Evolutionary conservation across 106 monocot genomes (phyloP), one percentile per base, ranked within the genome.

Genomic region (Alisma plantagoaquatica): DNA sequence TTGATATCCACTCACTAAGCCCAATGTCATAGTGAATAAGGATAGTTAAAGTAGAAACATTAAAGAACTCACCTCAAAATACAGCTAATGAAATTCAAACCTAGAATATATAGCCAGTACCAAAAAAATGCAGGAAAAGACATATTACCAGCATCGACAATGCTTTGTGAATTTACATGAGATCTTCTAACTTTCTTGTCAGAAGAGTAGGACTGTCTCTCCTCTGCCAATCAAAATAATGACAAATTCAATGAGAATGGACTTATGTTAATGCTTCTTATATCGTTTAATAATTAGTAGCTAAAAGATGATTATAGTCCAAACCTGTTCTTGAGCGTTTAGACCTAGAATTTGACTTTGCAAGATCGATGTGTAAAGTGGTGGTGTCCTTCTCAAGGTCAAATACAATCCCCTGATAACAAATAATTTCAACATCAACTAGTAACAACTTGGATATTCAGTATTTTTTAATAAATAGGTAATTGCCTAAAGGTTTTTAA

Each of bases 351-450:
- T 91, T 91, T 35, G 81, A 73, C 50, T 81, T 91, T 10, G 91
- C 91, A 75, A 91, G 67, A 56, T 91, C 81, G 57, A 91, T 62
- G 46, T 78, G 59, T 12, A 91, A 64, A 63, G 72, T 60, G n/a
- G n/a, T n/a, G 41, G 72, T 78, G 31, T 82, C 78, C 35, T 50
- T 82, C 63, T 91, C 81, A 64, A 91, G 78, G 65, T 91, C 91
- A 86, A 91, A 91, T 11, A 78, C 45, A 43, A 82, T 46, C 41
- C 86, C 86, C 91, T 91, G 66, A 20, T 17, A 61, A 59, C 16
- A 48, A 5, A 25, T n/a, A n/a, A n/a, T n/a, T n/a, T n/a, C n/a
- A n/a, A n/a, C n/a, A n/a, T n/a, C n/a, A n/a, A n/a, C n/a, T n/a
- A n/a, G n/a, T n/a, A n/a, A n/a, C n/a, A n/a, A n/a, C n/a, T n/a